Evolutionary conservation across 148 eudicot genomes (phyloP), one percentile per base, ranked within the genome.

Genomic region (Dysphania ambrosioides): DNA sequence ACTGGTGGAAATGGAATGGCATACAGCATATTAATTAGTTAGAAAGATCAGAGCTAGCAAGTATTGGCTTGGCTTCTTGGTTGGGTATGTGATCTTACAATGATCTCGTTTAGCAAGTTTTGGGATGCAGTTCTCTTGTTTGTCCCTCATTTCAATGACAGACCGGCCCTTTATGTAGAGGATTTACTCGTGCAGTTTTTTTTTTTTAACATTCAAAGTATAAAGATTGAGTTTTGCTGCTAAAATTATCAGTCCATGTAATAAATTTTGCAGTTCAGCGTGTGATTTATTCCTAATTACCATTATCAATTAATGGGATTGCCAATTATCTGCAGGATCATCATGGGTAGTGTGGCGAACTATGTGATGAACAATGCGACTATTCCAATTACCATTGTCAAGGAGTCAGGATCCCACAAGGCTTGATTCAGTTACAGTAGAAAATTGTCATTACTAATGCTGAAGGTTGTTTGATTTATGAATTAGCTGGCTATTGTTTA

Each of bases 321-420:
- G 47, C 24, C 13, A 21, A 24, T 6, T 24, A 26, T 24, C 24
- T 38, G 82, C 89, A 93, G 98, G 96, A 86, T 87, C 31, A 76
- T 93, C 21, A 36, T 93, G 85, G 98, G 98, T 19, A 93, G 98
- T 69, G 98, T 93, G 77, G 90, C 90, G 0, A 89, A 85, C 75
- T 89, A 85, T 77, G 84, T 93, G 80, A 67, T 91, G 58, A 58
- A 82, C 11, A 79, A 78, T 72, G 88, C 92, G 15, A 9, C 78
- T 16, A 83, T 94, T 72, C 96, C 98, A 8, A 87, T 91, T 9
- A 89, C 96, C 41, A 81, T 93, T 26, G 93, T 93, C 58, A 93
- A 93, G 79, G 92, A 88, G 53, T 67, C 74, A 21, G 75, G 77
- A 51, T 0, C 12, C 53, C 79, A 66, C 38, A 76, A 72, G 77